Conservation (phyloP, 2,329 filamentous ascomycete genomes). For the Chaetothyriales sp. region DNA sequence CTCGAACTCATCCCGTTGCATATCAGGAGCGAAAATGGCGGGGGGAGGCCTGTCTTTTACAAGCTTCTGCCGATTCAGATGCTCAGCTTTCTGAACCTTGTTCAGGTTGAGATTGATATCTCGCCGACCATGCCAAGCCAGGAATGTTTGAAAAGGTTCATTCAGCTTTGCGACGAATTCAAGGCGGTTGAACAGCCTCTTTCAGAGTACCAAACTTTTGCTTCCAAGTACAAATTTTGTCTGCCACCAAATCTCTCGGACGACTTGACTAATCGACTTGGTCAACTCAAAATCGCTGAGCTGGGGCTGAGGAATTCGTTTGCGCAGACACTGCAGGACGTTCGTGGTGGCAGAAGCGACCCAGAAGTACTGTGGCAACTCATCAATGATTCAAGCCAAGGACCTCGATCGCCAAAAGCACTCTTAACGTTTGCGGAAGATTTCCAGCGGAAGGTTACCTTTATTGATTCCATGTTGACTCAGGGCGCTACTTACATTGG, state of each 20-base stretch:
- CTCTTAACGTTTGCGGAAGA: slow-evolving; percentile 4
- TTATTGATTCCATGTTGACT: slow-evolving; percentile 12
- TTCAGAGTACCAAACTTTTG: slow-evolving; percentile 2
- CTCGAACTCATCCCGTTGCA: neutral
- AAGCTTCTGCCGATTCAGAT: slow-evolving; percentile 18
- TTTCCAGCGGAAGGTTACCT: slow-evolving; percentile 15
- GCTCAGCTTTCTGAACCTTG: slow-evolving; percentile 8
- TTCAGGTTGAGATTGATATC: slow-evolving; percentile 4
- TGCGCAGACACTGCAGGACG: slow-evolving; percentile 7
- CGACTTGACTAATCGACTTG: slow-evolving; percentile 5
- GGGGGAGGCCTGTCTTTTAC: slow-evolving; percentile 19
- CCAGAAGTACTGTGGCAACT: slow-evolving; percentile 8
- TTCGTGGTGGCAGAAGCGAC: slow-evolving; percentile 9
- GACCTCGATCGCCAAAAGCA: slow-evolving; percentile 6
- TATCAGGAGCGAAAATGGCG: slow-evolving; percentile 12
- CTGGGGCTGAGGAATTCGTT: slow-evolving; percentile 6
- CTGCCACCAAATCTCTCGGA: slow-evolving; percentile 13
- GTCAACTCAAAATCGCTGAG: slow-evolving; percentile 4
- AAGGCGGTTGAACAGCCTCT: slow-evolving; percentile 7
- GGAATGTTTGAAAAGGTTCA: slow-evolving; percentile 16
- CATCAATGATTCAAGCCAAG: slow-evolving; percentile 4
- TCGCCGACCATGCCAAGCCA: slow-evolving; percentile 1
- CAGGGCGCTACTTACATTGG: slow-evolving; percentile 19
- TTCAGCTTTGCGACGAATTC: slow-evolving; percentile 6
- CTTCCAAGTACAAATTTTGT: slow-evolving; percentile 8